Base-by-base conservation (phyloP, 1,284 basidiomycete genomes). In the Heterobasidion irregulare region DNA sequence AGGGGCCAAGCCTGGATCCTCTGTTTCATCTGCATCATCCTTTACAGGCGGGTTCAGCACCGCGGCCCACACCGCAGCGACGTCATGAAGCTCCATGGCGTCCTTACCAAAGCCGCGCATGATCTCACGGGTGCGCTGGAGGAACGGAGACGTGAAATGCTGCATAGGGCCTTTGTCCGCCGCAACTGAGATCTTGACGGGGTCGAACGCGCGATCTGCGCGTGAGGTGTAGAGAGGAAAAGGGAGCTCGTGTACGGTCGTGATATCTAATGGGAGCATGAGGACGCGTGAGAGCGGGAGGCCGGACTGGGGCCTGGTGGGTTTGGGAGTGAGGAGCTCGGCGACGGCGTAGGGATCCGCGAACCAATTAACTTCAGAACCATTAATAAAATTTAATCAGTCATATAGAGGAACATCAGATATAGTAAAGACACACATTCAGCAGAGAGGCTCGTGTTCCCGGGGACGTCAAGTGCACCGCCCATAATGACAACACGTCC, bases 381-480 rank as follows among this genome's bases (percentile, higher is more conserved):
- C 5, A 5, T 26, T 4, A 1, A 26, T 26, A 6, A 26, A 26
- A 26, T 0, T 26, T 6, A 26, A 26, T 26, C 26, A 26, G 2
- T 26, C 26, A 26, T 26, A 5, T 26, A 6, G 4, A 26, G 5
- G 26, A 26, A 4, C 26, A 26, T 5, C 26, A 26, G 26, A 26
- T 4, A 26, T 26, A 4, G 6, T 26, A 26, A 5, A 26, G 1
- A 50, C 5, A 60, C 64, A 87, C 89, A 92, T 69, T 96, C 94
- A 56, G 92, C 87, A 0, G 83, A 77, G 4, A 92, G 82, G 13
- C 78, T 84, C 0, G 88, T 92, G 66, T 98, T 98, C 2, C 95
- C 95, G 0, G 94, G 93, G 16, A 92, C 90, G 61, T 98, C 94
- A 34, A 98, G 71, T 1, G 92, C 86, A n/a, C 94, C 95, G n/a